Evolutionary conservation across 1,139 yeast species (phyloP), one percentile per base, ranked within the genome.

Genomic region (Yamadazyma triangularis): DNA sequence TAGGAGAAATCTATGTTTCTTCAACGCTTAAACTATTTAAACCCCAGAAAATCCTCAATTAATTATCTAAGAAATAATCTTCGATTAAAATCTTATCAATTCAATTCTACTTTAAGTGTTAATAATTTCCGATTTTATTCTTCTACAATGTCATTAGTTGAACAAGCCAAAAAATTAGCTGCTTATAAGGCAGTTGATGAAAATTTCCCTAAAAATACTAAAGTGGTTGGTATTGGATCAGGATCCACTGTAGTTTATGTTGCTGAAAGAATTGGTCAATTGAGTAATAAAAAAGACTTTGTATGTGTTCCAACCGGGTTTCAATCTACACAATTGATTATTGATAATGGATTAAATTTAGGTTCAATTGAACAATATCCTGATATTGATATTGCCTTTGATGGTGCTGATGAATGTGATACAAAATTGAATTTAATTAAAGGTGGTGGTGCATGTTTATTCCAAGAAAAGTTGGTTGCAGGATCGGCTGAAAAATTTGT

Each of bases 401-500:
- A 93, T 57, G 99, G 99, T 26, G 98, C 98, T 7, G 99, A 93
- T 59, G 99, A 93, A 57, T 93, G 89, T 34, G 98, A 91, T 54
- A 26, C 39, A 3, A 52, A 70, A 13, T 70, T 91, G 47, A 86
- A 88, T 52, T 78, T 91, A 49, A 93, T 93, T 57, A 93, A 93
- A 61, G 99, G 99, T 41, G 99, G 99, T 29, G 99, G 99, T 24
- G 99, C 96, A 2, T 93, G 99, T 59, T 69, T 88, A 42, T 83
- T 93, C 65, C 98, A 91, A 62, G 99, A 93, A 58, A 93, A 93
- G 60, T 70, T 93, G 34, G 96, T 93, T 11, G 96, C 96, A 8
- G 70, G 77, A 30, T 78, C 89, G 39, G 80, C 96, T 3, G 64
- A 73, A 35, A 74, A 74, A 48, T 88, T 89, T 52, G 70, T 93